These are phyloP conservation scores for Suillus fuscotomentosus DNA, from an alignment of 768 basidiomycete genomes.

Conservation along the genomic window DNA sequence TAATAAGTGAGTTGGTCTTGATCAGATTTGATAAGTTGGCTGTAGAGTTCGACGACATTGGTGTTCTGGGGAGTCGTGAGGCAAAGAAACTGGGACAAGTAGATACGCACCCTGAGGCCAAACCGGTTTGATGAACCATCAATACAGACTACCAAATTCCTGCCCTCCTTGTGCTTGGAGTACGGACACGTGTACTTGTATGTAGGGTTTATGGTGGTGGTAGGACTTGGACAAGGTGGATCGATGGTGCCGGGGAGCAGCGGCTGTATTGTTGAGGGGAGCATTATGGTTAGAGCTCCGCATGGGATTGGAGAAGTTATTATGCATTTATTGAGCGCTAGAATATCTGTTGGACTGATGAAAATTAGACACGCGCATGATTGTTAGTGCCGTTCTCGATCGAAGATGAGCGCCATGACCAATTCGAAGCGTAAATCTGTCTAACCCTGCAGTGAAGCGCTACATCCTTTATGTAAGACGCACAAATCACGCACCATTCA, in stretches of 20 bases:
- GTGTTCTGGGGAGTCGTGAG: constrained; percentile 23
- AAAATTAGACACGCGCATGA: neutral
- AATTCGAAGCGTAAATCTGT: neutral
- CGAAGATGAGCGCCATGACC: neutral
- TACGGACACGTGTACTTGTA: neutral
- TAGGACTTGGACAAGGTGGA: neutral
- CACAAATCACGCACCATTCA: too few relatives aligned
- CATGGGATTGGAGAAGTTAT: neutral
- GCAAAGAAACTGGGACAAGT: neutral
- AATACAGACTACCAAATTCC: constrained; percentile 17
- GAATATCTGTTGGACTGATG: neutral
- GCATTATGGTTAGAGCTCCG: neutral
- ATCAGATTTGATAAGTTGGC: constrained; percentile 15
- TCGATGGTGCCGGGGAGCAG: neutral
- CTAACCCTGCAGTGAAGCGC: too few relatives aligned
- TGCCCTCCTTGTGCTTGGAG: neutral
- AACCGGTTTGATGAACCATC: constrained; percentile 17
- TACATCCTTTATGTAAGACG: too few relatives aligned
- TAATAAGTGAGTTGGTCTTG: constrained; percentile 26
- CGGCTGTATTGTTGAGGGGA: neutral
- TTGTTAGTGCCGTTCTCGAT: neutral
- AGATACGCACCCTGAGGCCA: constrained; percentile 1
- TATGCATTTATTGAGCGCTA: neutral
- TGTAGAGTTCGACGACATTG: constrained; percentile 31
- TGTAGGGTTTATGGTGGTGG: neutral